phyloP scores from a whole-genome alignment of 208 protist species.

The Trypanosomatidae sp. region DNA sequence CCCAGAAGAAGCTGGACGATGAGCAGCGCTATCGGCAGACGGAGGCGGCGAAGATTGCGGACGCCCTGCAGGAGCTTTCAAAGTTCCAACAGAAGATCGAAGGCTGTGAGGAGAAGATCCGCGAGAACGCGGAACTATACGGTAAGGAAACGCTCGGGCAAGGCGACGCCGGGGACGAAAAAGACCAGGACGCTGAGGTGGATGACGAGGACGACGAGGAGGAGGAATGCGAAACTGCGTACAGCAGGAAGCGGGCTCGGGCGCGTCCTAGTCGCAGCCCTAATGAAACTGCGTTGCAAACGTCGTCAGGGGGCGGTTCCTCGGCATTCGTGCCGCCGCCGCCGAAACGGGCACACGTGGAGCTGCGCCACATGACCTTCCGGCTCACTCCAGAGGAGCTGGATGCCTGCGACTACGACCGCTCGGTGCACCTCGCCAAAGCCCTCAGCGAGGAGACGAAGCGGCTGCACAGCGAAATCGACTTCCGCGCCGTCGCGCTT shows the following conservation, averaged over 20 bases:
- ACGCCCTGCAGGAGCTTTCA: constrained; percentile 77
- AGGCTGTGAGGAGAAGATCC: constrained; percentile 83
- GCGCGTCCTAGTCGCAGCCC: not conserved
- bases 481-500: constrained; percentile 95
- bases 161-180: constrained; percentile 20
- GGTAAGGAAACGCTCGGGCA: constrained; percentile 79
- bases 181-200: not conserved
- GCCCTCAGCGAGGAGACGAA: constrained; percentile 87
- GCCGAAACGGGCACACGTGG: constrained; percentile 15
- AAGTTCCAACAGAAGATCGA: constrained; percentile 91
- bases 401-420: constrained; percentile 73
- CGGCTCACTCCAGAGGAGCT: constrained; percentile 74
- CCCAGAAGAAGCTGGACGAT: constrained; percentile 78
- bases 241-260: constrained; percentile 2
- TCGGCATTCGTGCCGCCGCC: not conserved
- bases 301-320: not conserved
- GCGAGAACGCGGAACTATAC: constrained; percentile 86
- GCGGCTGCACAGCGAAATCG: constrained; percentile 84
- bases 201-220: constrained; percentile 31
- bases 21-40: constrained; percentile 81
- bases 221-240: constrained; percentile 13
- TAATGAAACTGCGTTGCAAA: not conserved
- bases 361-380: constrained; percentile 62
- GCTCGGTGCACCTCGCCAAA: constrained; percentile 87
- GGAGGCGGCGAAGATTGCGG: constrained; percentile 71